Conservation (phyloP, 2,329 filamentous ascomycete species). For the Aspergillus puulaauensis region DNA sequence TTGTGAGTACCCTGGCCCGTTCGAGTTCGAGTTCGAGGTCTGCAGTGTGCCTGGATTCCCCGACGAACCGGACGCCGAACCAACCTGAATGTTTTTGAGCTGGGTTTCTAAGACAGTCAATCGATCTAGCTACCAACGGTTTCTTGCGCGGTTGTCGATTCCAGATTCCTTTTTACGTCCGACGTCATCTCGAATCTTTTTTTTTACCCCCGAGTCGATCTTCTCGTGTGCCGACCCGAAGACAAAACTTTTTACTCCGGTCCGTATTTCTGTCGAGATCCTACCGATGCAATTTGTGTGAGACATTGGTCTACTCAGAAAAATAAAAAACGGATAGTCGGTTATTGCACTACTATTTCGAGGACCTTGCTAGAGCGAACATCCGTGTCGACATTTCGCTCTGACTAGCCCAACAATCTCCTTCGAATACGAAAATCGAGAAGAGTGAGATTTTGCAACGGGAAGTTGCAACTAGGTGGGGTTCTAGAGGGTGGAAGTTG, state of each 20-base stretch:
- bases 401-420: slow-evolving; percentile 5
- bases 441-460: slow-evolving; percentile 23
- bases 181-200: neutral
- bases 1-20: slow-evolving; percentile 13
- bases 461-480: slow-evolving; percentile 29
- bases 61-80: slow-evolving; percentile 16
- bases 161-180: neutral
- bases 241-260: slow-evolving; percentile 12
- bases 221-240: slow-evolving; percentile 13
- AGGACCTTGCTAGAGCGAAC: slow-evolving; percentile 7
- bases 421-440: slow-evolving; percentile 12
- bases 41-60: slow-evolving; percentile 12
- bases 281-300: slow-evolving; percentile 28
- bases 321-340: slow-evolving; percentile 7
- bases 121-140: slow-evolving; percentile 1
- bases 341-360: neutral
- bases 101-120: slow-evolving; percentile 5
- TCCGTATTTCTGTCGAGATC: slow-evolving; percentile 5
- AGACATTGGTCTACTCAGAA: slow-evolving; percentile 16
- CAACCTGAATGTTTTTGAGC: slow-evolving; percentile 8
- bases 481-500: slow-evolving; percentile 28
- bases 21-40: slow-evolving; percentile 3
- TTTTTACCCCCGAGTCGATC: neutral
- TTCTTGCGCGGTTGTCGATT: neutral
- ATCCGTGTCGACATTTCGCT: slow-evolving; percentile 5